A percentile compares a stretch with the other conserved stretches of the same genome.
These are phyloP conservation scores for Rhododendron kiyosumense DNA, from an alignment of 148 eudicot genomes.

Conservation along the genomic window DNA sequence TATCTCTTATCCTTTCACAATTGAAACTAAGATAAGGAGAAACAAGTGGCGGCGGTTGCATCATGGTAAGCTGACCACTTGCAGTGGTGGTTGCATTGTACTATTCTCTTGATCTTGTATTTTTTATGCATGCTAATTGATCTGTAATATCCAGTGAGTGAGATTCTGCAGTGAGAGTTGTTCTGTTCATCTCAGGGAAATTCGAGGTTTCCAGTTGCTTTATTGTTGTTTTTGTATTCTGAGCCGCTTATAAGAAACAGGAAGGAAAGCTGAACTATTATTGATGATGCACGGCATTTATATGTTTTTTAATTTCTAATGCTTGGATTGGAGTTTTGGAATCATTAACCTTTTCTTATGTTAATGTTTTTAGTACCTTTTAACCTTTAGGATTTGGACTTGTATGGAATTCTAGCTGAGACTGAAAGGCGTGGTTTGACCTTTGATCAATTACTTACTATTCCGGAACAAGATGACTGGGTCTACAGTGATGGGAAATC, in stretches of 20 bases:
- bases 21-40: background rate
- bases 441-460: slow-evolving; percentile 83
- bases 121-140: background rate
- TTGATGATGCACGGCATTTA: background rate
- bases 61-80: background rate
- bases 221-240: background rate
- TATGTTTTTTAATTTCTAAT: background rate
- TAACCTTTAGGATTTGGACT: slow-evolving; percentile 56
- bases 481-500: slow-evolving; percentile 95
- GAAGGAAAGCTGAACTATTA: background rate
- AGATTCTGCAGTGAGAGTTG: background rate
- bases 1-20: background rate
- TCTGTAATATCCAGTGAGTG: background rate
- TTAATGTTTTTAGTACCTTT: background rate
- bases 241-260: background rate
- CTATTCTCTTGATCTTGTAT: background rate
- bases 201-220: background rate
- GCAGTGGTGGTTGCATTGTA: background rate
- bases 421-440: slow-evolving; percentile 69
- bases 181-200: background rate
- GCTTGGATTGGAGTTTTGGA: background rate
- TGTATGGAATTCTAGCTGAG: slow-evolving; percentile 73
- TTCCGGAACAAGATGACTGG: slow-evolving; percentile 98
- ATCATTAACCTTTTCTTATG: background rate
- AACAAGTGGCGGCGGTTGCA: background rate